Percentiles rank a stretch among this genome's conserved stretches.
These are phyloP conservation scores for Fraxinus platypoda DNA, from an alignment of 305 asterid genomes.

Conservation along the genomic window DNA sequence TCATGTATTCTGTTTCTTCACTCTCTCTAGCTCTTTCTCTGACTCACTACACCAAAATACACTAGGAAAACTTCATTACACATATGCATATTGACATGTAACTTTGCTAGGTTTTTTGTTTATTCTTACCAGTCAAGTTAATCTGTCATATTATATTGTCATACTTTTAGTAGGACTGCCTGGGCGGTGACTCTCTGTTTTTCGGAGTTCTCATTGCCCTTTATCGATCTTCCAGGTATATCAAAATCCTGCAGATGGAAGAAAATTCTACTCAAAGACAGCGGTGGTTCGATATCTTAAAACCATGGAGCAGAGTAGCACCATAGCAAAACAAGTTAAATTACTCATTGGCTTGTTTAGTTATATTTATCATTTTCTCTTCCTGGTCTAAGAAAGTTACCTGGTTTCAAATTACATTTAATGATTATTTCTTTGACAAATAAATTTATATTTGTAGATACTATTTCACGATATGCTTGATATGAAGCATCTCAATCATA, in stretches of 20 bases:
- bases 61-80: not conserved
- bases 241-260: slow-evolving; percentile 46
- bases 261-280: slow-evolving; percentile 52
- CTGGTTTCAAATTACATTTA: not conserved
- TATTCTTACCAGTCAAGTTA: not conserved
- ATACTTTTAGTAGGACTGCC: not conserved
- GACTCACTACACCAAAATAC: not conserved
- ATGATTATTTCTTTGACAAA: slow-evolving; percentile 6
- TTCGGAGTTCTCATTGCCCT: slow-evolving; percentile 6
- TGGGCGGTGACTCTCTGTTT: not conserved
- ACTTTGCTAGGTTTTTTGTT: slow-evolving; percentile 5
- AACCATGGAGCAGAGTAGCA: slow-evolving; percentile 17
- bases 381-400: slow-evolving; percentile 9
- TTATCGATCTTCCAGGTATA: slow-evolving; percentile 49
- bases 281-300: slow-evolving; percentile 50
- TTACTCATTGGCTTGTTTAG: slow-evolving; percentile 27
- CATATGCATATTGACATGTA: not conserved
- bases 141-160: not conserved
- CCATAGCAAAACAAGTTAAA: slow-evolving; percentile 25
- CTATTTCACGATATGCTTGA: not conserved
- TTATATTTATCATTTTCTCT: slow-evolving; percentile 9
- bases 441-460: not conserved
- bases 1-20: not conserved
- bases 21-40: not conserved
- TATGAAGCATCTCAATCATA: slow-evolving; percentile 8